Percentiles rank a stretch among this genome's conserved stretches.
Evolutionary conservation across 805 yeast genomes (phyloP).

Genomic region (Ogataea philodendri): DNA sequence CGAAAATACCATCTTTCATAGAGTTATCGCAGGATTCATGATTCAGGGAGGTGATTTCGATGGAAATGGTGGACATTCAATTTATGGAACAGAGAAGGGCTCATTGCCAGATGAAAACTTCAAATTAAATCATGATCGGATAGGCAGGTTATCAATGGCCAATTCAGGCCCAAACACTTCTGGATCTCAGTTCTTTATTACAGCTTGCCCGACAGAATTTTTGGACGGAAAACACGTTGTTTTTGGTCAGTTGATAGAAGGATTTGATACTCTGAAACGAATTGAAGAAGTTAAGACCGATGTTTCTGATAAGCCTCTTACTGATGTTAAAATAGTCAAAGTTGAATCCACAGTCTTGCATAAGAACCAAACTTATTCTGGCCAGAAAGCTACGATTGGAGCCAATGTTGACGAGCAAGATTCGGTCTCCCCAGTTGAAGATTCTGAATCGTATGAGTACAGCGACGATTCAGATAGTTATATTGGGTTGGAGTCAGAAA

Average conservation of each 20-base stretch:
- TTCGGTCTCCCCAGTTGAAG: too few species aligned
- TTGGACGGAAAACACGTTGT: conserved; percentile 69
- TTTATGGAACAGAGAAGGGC: conserved; percentile 58
- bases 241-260: conserved; percentile 73
- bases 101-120: conserved; percentile 73
- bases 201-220: conserved; percentile 49
- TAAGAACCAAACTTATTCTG: too few species aligned
- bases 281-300: conserved; percentile 57
- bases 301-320: conserved; percentile 40
- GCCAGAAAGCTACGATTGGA: not conserved
- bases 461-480: too few species aligned
- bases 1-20: conserved; percentile 62
- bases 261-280: conserved; percentile 57
- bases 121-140: conserved; percentile 43
- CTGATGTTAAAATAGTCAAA: conserved; percentile 40
- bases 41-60: conserved; percentile 86
- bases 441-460: too few species aligned
- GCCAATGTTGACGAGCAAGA: too few species aligned
- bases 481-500: too few species aligned
- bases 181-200: conserved; percentile 70
- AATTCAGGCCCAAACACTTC: conserved; percentile 53
- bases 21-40: conserved; percentile 71
- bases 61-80: conserved; percentile 78
- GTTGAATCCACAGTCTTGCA: conserved; percentile 13
- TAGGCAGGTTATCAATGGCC: conserved; percentile 50